Evolutionary conservation across 2,329 filamentous ascomycete species (phyloP).

Genomic region (Anisogramma anomala): DNA sequence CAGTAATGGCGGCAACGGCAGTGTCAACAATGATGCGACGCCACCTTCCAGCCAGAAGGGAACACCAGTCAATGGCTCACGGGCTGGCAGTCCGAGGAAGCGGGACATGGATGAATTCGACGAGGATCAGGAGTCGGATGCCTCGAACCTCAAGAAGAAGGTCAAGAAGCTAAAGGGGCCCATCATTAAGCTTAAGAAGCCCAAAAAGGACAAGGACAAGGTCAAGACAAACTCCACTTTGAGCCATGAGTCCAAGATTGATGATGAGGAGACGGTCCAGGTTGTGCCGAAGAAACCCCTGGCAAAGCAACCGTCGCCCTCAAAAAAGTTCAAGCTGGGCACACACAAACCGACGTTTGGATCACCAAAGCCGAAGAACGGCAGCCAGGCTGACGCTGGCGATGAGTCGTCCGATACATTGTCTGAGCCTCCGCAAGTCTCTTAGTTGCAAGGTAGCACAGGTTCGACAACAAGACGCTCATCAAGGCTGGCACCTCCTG

Average conservation of each 20-base stretch:
- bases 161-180: conserved; percentile 37
- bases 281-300: conserved; percentile 32
- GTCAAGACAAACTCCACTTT: conserved; percentile 38
- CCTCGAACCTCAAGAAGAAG: conserved; percentile 44
- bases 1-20: conserved; percentile 39
- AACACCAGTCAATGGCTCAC: conserved; percentile 44
- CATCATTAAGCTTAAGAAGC: conserved; percentile 43
- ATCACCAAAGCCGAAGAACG: conserved; percentile 38
- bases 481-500: neutral
- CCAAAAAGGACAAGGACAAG: conserved; percentile 45
- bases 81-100: conserved; percentile 44
- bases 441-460: neutral
- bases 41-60: conserved; percentile 53
- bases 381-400: conserved; percentile 37
- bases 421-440: conserved; percentile 37
- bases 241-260: conserved; percentile 35
- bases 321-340: conserved; percentile 33
- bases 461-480: neutral
- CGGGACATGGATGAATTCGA: conserved; percentile 45
- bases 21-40: conserved; percentile 43
- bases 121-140: conserved; percentile 39
- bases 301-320: conserved; percentile 30
- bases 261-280: conserved; percentile 29
- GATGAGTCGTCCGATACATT: conserved; percentile 46
- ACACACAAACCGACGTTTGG: conserved; percentile 35